phyloP scores from a whole-genome alignment of 2,329 filamentous ascomycete species.

The Paecilomyces formosus region DNA sequence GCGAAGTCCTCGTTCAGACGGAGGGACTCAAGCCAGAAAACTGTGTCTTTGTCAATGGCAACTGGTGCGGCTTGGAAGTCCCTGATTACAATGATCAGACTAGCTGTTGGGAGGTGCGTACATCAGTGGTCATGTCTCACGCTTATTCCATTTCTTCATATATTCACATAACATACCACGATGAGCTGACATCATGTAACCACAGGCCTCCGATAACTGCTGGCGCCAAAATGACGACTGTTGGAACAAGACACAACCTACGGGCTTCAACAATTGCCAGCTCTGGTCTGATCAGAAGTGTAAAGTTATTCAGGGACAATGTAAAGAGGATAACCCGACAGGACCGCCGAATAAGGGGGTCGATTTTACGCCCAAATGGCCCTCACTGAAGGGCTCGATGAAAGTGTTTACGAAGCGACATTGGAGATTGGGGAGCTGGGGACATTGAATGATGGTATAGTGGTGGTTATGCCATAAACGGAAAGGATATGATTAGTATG shows the following conservation, averaged over 20 bases:
- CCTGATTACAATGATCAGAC: conserved; percentile 46
- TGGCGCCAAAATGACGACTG: conserved; percentile 55
- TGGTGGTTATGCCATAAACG: too few species aligned
- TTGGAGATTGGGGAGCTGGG: not conserved
- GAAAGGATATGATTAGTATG: too few species aligned
- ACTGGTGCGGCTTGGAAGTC: conserved; percentile 64
- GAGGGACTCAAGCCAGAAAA: conserved; percentile 48
- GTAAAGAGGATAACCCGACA: conserved; percentile 32
- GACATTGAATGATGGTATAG: not conserved
- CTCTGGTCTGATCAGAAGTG: conserved; percentile 57
- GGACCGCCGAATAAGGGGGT: conserved; percentile 39
- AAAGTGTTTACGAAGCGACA: not conserved
- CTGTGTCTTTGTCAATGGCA: conserved; percentile 60
- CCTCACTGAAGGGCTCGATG: conserved; percentile 2
- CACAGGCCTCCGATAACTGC: conserved; percentile 43
- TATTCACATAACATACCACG: not conserved
- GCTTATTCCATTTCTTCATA: not conserved
- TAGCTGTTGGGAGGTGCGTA: conserved; percentile 52
- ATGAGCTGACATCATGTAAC: not conserved
- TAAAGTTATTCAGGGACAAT: conserved; percentile 33
- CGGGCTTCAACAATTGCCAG: conserved; percentile 53
- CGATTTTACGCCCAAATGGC: conserved; percentile 23
- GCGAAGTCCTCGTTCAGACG: conserved; percentile 22
- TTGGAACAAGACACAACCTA: conserved; percentile 52
- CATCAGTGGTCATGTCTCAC: not conserved